Conservation (phyloP, 805 yeast genomes). For the Cyberlindnera galapagoensis region DNA sequence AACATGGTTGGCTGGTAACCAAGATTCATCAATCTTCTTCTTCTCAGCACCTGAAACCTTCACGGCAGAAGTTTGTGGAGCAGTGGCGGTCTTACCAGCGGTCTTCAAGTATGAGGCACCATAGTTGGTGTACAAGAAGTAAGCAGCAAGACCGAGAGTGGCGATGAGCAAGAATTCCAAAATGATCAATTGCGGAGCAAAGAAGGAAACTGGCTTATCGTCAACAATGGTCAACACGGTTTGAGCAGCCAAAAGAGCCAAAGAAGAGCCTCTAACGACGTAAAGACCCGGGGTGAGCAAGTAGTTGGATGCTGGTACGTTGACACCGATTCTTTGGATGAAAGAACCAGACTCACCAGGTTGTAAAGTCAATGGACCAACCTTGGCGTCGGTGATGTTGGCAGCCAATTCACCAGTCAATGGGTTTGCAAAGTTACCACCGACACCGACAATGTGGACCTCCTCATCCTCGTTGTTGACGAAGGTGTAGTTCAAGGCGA, state of each 20-base stretch:
- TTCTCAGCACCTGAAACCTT: slow-evolving; percentile 22
- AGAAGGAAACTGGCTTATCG: slow-evolving; percentile 62
- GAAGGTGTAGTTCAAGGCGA: slow-evolving; percentile 45
- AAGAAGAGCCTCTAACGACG: slow-evolving; percentile 41
- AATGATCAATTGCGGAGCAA: slow-evolving; percentile 66
- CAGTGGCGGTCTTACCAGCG: slow-evolving; percentile 22
- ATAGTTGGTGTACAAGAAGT: slow-evolving; percentile 37
- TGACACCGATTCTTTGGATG: slow-evolving; percentile 54
- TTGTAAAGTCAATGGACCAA: slow-evolving; percentile 52
- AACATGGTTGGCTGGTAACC: slow-evolving; percentile 60
- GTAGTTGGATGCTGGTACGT: slow-evolving; percentile 51
- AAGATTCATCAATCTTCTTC: slow-evolving; percentile 36
- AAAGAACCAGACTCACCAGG: slow-evolving; percentile 45
- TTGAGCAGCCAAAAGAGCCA: slow-evolving; percentile 50
- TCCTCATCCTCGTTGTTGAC: slow-evolving; percentile 46
- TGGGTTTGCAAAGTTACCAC: slow-evolving; percentile 58
- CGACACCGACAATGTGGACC: slow-evolving; percentile 56
- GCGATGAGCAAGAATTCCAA: slow-evolving; percentile 49
- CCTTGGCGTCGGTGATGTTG: slow-evolving; percentile 57
- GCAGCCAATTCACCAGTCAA: slow-evolving; percentile 42
- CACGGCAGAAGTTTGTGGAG: slow-evolving; percentile 9
- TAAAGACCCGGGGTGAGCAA: slow-evolving; percentile 54
- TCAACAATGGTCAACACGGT: slow-evolving; percentile 50
- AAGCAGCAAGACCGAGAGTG: slow-evolving; percentile 43
- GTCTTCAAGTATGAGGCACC: slow-evolving; percentile 40